Percentiles rank a stretch among this genome's conserved stretches.
phyloP scores from a whole-genome alignment of 106 monocot genomes.

The Dioscorea alata region DNA sequence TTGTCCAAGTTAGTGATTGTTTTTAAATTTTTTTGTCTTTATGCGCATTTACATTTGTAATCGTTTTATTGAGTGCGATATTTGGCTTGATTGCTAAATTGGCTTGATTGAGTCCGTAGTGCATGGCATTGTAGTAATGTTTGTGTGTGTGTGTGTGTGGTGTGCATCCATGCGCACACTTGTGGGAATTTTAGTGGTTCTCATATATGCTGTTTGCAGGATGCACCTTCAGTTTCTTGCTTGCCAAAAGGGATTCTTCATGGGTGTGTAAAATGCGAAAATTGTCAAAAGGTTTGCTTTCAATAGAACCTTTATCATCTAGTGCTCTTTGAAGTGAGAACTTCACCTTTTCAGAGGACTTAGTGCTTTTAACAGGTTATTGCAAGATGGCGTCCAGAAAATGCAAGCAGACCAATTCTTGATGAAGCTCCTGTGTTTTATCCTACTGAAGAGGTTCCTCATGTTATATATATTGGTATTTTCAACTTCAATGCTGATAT shows the following conservation, averaged over 20 bases:
- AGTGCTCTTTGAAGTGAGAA: not conserved
- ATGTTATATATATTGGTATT: not conserved
- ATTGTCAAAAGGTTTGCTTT: conserved; percentile 31
- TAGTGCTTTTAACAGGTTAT: conserved; percentile 15
- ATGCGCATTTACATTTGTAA: too few species aligned
- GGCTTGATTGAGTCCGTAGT: too few species aligned
- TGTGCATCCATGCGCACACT: too few species aligned
- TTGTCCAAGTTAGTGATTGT: conserved; percentile 34
- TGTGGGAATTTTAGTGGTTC: too few species aligned
- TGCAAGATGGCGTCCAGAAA: conserved; percentile 25
- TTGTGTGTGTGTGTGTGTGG: too few species aligned
- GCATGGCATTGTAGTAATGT: too few species aligned
- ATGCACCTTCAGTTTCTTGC: not conserved
- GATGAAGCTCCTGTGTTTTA: conserved; percentile 40
- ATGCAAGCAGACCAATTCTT: conserved; percentile 24
- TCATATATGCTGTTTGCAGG: conserved; percentile 4
- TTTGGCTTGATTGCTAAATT: too few species aligned
- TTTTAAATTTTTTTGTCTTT: not conserved
- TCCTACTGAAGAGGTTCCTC: conserved; percentile 35
- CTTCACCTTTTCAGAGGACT: not conserved
- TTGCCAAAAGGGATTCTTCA: conserved; percentile 26
- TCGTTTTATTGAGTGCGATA: too few species aligned
- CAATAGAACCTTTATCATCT: not conserved
- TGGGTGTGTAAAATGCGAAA: conserved; percentile 21
- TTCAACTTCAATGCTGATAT: not conserved